Conservation (phyloP, 345 rosid species). For the Eucalyptus camaldulensis region DNA sequence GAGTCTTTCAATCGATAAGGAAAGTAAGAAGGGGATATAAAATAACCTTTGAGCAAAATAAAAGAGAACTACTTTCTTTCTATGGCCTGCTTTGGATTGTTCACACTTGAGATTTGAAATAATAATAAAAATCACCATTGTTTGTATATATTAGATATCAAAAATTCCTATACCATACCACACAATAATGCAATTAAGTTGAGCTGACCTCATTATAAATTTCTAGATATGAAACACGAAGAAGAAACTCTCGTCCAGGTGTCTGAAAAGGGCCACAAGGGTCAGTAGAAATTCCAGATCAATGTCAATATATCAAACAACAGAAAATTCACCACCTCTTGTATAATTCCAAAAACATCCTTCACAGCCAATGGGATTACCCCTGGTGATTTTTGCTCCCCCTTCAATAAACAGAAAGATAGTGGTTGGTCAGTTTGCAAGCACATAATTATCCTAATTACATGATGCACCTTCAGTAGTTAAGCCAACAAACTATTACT, state of each 20-base stretch:
- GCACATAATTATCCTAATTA: not conserved
- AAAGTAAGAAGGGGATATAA: not conserved
- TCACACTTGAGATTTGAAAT: not conserved
- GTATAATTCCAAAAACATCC: slow-evolving; percentile 91
- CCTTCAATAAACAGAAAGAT: slow-evolving; percentile 20
- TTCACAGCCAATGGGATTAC: slow-evolving; percentile 85
- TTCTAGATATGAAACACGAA: slow-evolving; percentile 95
- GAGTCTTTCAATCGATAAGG: not conserved
- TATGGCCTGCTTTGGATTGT: not conserved
- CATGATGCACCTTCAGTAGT: not conserved
- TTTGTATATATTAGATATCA: not conserved
- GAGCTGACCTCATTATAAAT: slow-evolving; percentile 84
- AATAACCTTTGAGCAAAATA: not conserved
- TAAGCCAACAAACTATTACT: not conserved
- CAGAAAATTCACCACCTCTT: slow-evolving; percentile 46
- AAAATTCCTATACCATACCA: not conserved
- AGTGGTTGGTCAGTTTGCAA: not conserved
- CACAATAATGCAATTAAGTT: not conserved
- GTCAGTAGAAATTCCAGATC: not conserved
- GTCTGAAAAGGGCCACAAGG: slow-evolving; percentile 39
- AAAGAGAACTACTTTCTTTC: not conserved
- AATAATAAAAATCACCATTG: not conserved
- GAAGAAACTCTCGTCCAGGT: slow-evolving; percentile 84
- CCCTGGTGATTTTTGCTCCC: slow-evolving; percentile 98
- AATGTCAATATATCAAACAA: not conserved